A percentile compares a stretch with the other conserved stretches of the same genome.
Conservation (phyloP, 768 basidiomycete species). For the Lactifluus volemus region DNA sequence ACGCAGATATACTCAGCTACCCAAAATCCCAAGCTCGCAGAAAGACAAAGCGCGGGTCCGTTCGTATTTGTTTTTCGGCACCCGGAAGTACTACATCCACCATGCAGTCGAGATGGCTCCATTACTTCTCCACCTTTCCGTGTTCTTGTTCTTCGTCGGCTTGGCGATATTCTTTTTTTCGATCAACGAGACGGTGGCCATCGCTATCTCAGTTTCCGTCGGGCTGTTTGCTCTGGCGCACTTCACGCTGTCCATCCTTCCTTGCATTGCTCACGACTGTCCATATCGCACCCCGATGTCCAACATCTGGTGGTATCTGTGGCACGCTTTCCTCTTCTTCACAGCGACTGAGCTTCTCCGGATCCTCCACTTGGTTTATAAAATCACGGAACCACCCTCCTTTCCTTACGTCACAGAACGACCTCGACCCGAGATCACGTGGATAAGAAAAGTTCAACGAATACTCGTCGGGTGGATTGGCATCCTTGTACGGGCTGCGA, state of each 20-base stretch:
- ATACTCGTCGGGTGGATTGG: background rate
- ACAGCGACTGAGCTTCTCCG: no score
- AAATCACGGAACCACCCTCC: no score
- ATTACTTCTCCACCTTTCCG: constrained; percentile 38
- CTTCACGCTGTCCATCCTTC: constrained; percentile 14
- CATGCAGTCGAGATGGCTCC: constrained; percentile 35
- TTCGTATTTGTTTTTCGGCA: constrained; percentile 29
- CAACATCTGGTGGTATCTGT: background rate
- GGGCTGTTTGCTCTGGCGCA: constrained; percentile 7
- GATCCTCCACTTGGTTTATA: no score
- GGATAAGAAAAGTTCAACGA: background rate
- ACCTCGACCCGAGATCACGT: no score
- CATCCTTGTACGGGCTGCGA: background rate
- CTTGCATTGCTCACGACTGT: constrained; percentile 11
- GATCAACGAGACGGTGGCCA: constrained; percentile 15
- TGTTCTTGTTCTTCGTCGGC: constrained; percentile 42
- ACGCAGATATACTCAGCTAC: constrained; percentile 11
- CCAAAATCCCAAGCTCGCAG: constrained; percentile 22
- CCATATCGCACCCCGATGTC: constrained; percentile 6
- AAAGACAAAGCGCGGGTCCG: constrained; percentile 34
- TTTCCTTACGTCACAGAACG: no score
- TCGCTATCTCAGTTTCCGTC: constrained; percentile 1
- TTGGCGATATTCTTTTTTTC: constrained; percentile 37
- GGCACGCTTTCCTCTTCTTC: background rate
- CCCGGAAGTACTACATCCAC: constrained; percentile 32